phyloP scores from a whole-genome alignment of 768 basidiomycete genomes.

The Boletus pseudo-olivaceus region DNA sequence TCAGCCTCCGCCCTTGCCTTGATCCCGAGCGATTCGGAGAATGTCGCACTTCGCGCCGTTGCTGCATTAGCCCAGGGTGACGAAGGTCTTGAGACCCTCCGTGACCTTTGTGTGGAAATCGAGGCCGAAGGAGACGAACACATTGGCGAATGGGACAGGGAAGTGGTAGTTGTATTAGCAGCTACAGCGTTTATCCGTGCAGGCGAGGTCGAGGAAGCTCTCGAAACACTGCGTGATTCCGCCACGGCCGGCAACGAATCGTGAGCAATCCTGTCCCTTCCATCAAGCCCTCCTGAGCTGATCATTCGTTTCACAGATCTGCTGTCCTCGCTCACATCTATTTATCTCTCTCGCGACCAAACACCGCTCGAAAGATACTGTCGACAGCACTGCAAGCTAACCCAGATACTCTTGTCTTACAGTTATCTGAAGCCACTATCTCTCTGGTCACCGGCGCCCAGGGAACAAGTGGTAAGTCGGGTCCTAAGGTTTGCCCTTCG shows the following conservation, averaged over 20 bases:
- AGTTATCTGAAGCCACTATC: constrained; percentile 83
- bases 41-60: constrained; percentile 67
- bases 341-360: constrained; percentile 84
- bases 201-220: constrained; percentile 86
- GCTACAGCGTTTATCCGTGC: constrained; percentile 85
- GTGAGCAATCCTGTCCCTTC: constrained; percentile 42
- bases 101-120: constrained; percentile 83
- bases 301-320: constrained; percentile 45
- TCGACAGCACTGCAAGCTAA: constrained; percentile 81
- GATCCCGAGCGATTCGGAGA: constrained; percentile 55
- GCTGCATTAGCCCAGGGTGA: constrained; percentile 63
- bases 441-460: constrained; percentile 74
- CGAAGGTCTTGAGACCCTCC: constrained; percentile 72
- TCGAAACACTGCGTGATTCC: constrained; percentile 76
- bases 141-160: constrained; percentile 63
- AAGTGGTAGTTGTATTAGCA: constrained; percentile 72
- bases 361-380: constrained; percentile 84
- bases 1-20: constrained; percentile 53
- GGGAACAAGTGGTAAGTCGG: constrained; percentile 42
- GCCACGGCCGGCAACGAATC: constrained; percentile 82
- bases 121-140: constrained; percentile 71
- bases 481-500: constrained; percentile 19
- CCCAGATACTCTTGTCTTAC: constrained; percentile 86
- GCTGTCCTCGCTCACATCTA: constrained; percentile 83
- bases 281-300: not conserved